Evolutionary conservation across 768 basidiomycete species (phyloP), one percentile per base, ranked within the genome.

Genomic region (Rossbeevera mucosa): DNA sequence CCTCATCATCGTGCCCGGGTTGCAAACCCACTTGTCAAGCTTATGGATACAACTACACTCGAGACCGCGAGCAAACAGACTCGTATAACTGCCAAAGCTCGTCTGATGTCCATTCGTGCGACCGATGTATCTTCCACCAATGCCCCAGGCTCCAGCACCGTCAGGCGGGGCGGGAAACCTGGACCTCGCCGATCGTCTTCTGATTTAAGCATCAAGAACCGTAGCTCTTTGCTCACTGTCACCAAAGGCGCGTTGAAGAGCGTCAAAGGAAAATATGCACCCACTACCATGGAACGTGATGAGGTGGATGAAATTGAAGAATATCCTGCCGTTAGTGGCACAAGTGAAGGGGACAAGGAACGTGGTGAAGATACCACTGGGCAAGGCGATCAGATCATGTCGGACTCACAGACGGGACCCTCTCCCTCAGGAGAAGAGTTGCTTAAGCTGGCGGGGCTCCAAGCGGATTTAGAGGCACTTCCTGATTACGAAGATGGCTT

Each of bases 401-500:
- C 48, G 21, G 44, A 45, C 33, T 47, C 47, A 5, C 47, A 54
- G 42, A 20, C 44, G 18, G 52, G 28, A 13, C 44, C 48, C 25
- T 67, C 64, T 53, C 74, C 74, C 1, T 71, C 77, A 11, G 72
- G 64, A 24, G 63, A 59, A 13, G 79, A 85, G 54, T 64, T 85
- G 25, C 67, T 84, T 38, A 59, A 74, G 50, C 55, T 80, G 42
- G 82, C 80, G 14, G 83, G 82, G 14, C 59, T 78, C 18, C 65
- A 76, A 46, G 54, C 65, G 26, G 72, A 65, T 26, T 73, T 64
- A 1, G 72, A 75, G 22, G 63, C 55, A 0, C 74, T 87, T 22
- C 71, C 79, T 7, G 83, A 84, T 56, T 86, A 80, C 56, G 81
- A 84, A 44, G 82, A 81, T n/a, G n/a, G n/a, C n/a, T n/a, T n/a